Evolutionary conservation across 2,329 filamentous ascomycete genomes (phyloP).

Genomic region (Xylaria sp.): DNA sequence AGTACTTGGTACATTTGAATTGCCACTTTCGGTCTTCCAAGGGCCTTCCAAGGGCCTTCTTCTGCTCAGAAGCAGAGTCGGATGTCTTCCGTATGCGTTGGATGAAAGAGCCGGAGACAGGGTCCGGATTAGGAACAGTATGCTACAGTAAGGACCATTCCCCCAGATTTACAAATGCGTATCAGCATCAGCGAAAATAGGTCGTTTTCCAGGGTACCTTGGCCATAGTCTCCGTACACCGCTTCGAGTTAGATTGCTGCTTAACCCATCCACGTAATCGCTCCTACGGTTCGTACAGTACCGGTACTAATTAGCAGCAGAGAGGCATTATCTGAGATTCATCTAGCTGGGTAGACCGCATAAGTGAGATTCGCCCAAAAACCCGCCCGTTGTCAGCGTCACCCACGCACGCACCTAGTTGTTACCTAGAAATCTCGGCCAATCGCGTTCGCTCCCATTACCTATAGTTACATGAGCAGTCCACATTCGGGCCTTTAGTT

Average conservation of each 20-base stretch:
- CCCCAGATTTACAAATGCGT: slow-evolving; percentile 47
- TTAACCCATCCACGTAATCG: slow-evolving; percentile 32
- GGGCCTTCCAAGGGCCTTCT: slow-evolving; percentile 33
- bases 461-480: slow-evolving; percentile 37
- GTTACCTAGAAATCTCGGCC: slow-evolving; percentile 41
- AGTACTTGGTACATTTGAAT: slow-evolving; percentile 6
- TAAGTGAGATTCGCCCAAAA: slow-evolving; percentile 41
- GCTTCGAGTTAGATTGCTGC: slow-evolving; percentile 33
- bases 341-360: slow-evolving; percentile 3
- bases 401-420: slow-evolving; percentile 29
- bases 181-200: slow-evolving; percentile 29
- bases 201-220: slow-evolving; percentile 28
- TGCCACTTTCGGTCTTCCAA: slow-evolving; percentile 32
- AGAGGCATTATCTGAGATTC: slow-evolving; percentile 32
- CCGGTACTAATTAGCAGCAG: slow-evolving; percentile 19
- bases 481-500: slow-evolving; percentile 45
- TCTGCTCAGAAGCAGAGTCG: slow-evolving; percentile 30
- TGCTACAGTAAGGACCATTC: slow-evolving; percentile 37
- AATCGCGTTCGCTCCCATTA: slow-evolving; percentile 40
- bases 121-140: slow-evolving; percentile 44
- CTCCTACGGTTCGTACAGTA: slow-evolving; percentile 34
- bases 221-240: slow-evolving; percentile 28
- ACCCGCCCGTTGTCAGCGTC: slow-evolving; percentile 41
- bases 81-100: slow-evolving; percentile 45
- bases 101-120: slow-evolving; percentile 44